These are phyloP conservation scores for Mycena metata DNA, from an alignment of 768 basidiomycete species.

Conservation along the genomic window DNA sequence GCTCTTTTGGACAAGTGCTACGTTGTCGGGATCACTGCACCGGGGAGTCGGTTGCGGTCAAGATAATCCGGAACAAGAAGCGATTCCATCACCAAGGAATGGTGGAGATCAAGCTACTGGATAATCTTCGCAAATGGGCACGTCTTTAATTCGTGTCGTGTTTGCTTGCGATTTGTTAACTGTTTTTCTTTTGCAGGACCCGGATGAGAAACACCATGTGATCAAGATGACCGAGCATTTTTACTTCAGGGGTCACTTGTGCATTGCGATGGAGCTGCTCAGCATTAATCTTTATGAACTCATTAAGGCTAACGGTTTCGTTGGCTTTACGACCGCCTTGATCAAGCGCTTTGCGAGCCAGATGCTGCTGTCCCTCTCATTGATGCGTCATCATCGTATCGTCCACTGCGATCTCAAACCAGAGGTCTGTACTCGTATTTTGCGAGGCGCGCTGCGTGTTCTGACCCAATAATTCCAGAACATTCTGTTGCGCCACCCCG, in stretches of 20 bases:
- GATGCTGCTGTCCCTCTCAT: slow-evolving; percentile 90
- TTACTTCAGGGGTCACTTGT: slow-evolving; percentile 97
- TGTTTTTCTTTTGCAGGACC: slow-evolving; percentile 68
- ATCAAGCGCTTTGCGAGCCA: slow-evolving; percentile 97
- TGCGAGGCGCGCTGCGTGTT: slow-evolving; percentile 18
- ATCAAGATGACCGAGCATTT: slow-evolving; percentile 99
- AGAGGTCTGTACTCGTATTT: slow-evolving; percentile 70
- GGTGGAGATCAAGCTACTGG: slow-evolving; percentile 99
- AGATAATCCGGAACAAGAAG: slow-evolving; percentile 99
- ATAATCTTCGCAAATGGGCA: slow-evolving; percentile 98
- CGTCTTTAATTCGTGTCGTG: slow-evolving; percentile 44
- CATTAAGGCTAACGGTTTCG: slow-evolving; percentile 98
- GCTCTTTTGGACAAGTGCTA: slow-evolving; percentile 97
- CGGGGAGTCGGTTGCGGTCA: slow-evolving; percentile 97
- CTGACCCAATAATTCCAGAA: slow-evolving; percentile 68
- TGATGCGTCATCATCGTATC: slow-evolving; percentile 97
- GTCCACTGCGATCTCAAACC: slow-evolving; percentile 99
- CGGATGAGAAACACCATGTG: slow-evolving; percentile 96
- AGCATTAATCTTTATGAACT: slow-evolving; percentile 99
- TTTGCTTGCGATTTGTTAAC: slow-evolving; percentile 13
- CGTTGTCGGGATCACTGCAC: slow-evolving; percentile 96
- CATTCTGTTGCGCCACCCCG: slow-evolving; percentile 92
- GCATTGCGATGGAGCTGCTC: slow-evolving; percentile 97
- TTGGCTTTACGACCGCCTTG: slow-evolving; percentile 95
- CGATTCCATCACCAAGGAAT: slow-evolving; percentile 98